These are phyloP conservation scores for Neofusicoccum sp. DNA, from an alignment of 2,329 filamentous ascomycete genomes.

Conservation along the genomic window DNA sequence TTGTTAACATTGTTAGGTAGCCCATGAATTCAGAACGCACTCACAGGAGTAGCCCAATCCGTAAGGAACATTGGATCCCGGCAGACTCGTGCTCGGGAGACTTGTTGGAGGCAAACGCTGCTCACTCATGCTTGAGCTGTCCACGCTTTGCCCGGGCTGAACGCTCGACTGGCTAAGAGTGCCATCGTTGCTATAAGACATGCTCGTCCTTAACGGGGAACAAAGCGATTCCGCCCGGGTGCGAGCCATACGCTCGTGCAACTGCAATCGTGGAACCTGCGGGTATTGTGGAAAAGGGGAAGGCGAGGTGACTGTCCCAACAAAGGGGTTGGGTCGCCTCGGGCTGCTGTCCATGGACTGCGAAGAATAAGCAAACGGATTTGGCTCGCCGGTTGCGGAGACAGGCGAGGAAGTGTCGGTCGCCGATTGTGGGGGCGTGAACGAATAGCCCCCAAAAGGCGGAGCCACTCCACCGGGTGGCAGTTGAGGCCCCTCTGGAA, in stretches of 20 bases:
- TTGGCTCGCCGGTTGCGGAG: conserved; percentile 40
- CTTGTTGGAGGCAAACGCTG: conserved; percentile 4
- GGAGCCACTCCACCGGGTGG: conserved; percentile 67
- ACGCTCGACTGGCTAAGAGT: conserved; percentile 5
- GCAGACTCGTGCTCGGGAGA: conserved; percentile 20
- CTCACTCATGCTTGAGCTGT: neutral
- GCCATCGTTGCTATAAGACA: conserved; percentile 41
- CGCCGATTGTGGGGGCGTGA: conserved; percentile 55
- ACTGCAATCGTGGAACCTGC: conserved; percentile 40
- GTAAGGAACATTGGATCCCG: conserved; percentile 36
- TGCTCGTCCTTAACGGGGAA: conserved; percentile 46
- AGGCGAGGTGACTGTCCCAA: neutral
- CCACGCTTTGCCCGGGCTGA: neutral
- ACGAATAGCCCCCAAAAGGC: conserved; percentile 65
- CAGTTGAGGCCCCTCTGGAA: conserved; percentile 63
- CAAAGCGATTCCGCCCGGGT: conserved; percentile 43
- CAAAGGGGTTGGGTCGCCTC: conserved; percentile 40
- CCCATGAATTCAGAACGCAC: neutral
- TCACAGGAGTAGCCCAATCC: conserved; percentile 40
- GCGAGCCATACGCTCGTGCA: conserved; percentile 44
- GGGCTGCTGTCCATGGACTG: conserved; percentile 35
- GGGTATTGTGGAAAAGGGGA: conserved; percentile 31
- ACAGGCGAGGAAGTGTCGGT: conserved; percentile 48
- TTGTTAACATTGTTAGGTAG: neutral
- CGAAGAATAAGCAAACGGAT: conserved; percentile 40